phyloP scores from a whole-genome alignment of 73 alveolate species.

The Uronychia setigera region DNA sequence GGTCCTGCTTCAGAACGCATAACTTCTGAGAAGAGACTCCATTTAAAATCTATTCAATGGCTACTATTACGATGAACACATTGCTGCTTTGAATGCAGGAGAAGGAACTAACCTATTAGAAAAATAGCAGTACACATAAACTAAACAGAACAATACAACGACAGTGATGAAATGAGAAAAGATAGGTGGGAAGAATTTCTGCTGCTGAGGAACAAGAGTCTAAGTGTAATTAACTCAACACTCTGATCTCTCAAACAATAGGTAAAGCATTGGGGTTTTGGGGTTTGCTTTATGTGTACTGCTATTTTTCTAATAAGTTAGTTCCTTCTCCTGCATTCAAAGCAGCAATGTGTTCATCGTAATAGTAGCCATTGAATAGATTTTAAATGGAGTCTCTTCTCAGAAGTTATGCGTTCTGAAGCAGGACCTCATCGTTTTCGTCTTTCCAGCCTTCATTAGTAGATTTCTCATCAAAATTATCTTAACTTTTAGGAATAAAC shows the following conservation, averaged over 20 bases:
- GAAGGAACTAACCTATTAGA: no score
- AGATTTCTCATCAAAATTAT: constrained; percentile 66
- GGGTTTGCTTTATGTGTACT: no score
- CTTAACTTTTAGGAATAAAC: constrained; percentile 67
- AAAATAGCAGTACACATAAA: no score
- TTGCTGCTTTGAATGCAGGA: constrained; percentile 32
- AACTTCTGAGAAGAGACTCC: constrained; percentile 8
- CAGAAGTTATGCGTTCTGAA: constrained; percentile 27
- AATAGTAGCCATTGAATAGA: constrained; percentile 63
- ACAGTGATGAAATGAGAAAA: no score
- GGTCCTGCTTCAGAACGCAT: constrained; percentile 3
- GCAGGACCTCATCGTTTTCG: constrained; percentile 58
- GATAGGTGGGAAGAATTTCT: no score
- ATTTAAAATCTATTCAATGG: constrained; percentile 40
- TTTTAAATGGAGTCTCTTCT: constrained; percentile 49
- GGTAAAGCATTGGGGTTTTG: no score
- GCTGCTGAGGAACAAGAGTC: no score
- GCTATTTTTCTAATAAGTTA: no score
- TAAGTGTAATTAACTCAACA: no score
- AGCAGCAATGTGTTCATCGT: constrained; percentile 30
- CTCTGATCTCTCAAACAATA: no score
- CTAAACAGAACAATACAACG: no score
- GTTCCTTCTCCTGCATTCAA: no score
- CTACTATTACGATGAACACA: constrained; percentile 53
- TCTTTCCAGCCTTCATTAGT: constrained; percentile 68